Base-by-base conservation (phyloP, 768 basidiomycete species). In the Leccinum ochraceum region DNA sequence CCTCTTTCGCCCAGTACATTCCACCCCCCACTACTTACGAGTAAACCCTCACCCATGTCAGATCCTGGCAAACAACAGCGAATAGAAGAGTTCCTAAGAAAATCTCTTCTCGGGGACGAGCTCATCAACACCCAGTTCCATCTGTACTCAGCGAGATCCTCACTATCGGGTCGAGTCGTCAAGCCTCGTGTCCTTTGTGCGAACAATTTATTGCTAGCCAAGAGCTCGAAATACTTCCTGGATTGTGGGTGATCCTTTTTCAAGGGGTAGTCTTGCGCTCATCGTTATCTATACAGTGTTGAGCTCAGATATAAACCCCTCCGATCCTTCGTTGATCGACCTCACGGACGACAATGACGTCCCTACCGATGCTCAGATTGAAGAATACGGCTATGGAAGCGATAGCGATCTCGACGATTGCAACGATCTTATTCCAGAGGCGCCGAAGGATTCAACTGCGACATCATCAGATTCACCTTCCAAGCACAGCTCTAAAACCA, bases 361-460 rank as follows among this genome's bases (percentile, higher is more conserved):
- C 28, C 60, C 61, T 8, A 52, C 20, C 14, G 9, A 53, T 30
- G 39, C 46, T 50, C 32, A 6, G 10, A 59, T 66, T 3, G 66
- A 65, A 6, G 71, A 71, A 8, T 74, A 75, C 54, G 75, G 66
- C 8, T 77, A 74, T 51, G 67, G 34, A 36, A 73, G 70, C 17
- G 75, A 77, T 58, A 76, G 76, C 14, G 76, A 76, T 46, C 69
- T 77, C 26, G 75, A 76, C 20, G 73, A 75, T 6, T 66, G 67
- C 9, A 20, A 61, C 2, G 61, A 66, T 0, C n/a, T 26, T 6
- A n/a, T 51, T 50, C 46, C 42, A 54, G n/a, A 59, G 13, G 22
- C 13, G 3, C 3, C 13, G 3, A 52, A 61, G 28, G 10, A 54
- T 24, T 17, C 20, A 28, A 51, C 42, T 51, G 14, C 16, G 16